Base-by-base conservation (phyloP, 2,329 filamentous ascomycete species). In the Arthrobotrys conoides region DNA sequence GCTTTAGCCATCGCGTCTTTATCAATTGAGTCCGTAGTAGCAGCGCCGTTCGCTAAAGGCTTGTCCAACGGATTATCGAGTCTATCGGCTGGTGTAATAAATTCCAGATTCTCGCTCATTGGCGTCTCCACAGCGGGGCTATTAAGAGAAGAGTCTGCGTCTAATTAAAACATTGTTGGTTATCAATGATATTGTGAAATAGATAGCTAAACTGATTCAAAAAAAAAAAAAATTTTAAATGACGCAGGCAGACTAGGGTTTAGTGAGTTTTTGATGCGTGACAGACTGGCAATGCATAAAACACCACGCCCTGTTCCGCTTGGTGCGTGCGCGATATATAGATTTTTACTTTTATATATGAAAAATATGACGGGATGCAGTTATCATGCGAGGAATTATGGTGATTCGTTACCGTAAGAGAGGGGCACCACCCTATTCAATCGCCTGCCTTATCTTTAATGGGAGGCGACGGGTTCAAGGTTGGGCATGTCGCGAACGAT, bases 241-340 rank as follows among this genome's bases (percentile, higher is more conserved):
- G 59, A 68, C 73, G 73, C 73, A 77, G 71, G 30, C 36, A 61
- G 36, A 68, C 33, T 48, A 49, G 64, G 24, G 46, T 55, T 55
- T 55, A 55, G 51, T 59, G 30, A n/a, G 71, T 69, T 49, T 30
- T 59, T 59, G 53, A 36, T 33, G 73, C 73, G 67, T 57, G 73
- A 77, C 73, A 77, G 73, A 77, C 51, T 77, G 73, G 73, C 73
- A 77, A 77, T 77, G 73, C 73, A 77, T 76, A 61, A 61, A 41
- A 61, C 36, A 61, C 57, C 57, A 61, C 57, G 57, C 36, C 57
- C 20, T 44, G 57, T 44, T 61, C 20, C 12, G 57, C 33, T 18
- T 61, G 55, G 48, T 49, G 22, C 36, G 18, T 69, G 61, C 66
- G 73, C 53, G 67, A 69, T 71, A 63, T 61, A 41, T 41, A 41